Conservation (phyloP, 805 yeast species). For the Metschnikowia continentalis region DNA sequence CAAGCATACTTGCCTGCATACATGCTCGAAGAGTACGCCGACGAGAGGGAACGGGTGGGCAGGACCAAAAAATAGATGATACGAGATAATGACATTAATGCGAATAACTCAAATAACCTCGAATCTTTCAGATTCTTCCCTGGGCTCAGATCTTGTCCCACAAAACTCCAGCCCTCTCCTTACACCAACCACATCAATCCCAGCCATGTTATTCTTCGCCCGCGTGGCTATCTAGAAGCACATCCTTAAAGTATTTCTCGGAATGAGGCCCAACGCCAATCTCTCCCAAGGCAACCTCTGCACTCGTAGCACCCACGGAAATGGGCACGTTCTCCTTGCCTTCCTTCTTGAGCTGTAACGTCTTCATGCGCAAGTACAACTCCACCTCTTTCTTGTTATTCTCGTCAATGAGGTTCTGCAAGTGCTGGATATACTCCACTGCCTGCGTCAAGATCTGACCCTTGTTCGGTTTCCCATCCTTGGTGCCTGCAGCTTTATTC, state of each 20-base stretch:
- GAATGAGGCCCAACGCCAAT: conserved; percentile 83
- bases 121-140: too few relatives aligned
- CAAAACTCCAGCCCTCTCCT: too few relatives aligned
- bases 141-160: too few relatives aligned
- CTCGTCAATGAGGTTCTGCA: conserved; percentile 72
- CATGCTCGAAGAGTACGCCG: conserved; percentile 53
- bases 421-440: conserved; percentile 62
- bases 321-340: conserved; percentile 38
- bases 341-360: conserved; percentile 45
- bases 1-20: conserved; percentile 50
- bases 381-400: conserved; percentile 79
- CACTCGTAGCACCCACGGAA: conserved; percentile 58
- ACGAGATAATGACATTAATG: neutral
- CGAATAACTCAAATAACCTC: too few relatives aligned
- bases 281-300: conserved; percentile 68
- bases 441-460: conserved; percentile 76
- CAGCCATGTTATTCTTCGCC: neutral
- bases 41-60: conserved; percentile 51
- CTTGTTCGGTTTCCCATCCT: conserved; percentile 81
- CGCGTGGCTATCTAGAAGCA: conserved; percentile 7
- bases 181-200: too few relatives aligned
- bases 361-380: conserved; percentile 55
- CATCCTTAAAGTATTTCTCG: conserved; percentile 27
- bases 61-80: conserved; percentile 16
- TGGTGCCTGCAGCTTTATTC: conserved; percentile 48